Evolutionary conservation across 495 filamentous ascomycete species (phyloP), one percentile per base, ranked within the genome.

Genomic region (Penicillium cosmopolitanum): DNA sequence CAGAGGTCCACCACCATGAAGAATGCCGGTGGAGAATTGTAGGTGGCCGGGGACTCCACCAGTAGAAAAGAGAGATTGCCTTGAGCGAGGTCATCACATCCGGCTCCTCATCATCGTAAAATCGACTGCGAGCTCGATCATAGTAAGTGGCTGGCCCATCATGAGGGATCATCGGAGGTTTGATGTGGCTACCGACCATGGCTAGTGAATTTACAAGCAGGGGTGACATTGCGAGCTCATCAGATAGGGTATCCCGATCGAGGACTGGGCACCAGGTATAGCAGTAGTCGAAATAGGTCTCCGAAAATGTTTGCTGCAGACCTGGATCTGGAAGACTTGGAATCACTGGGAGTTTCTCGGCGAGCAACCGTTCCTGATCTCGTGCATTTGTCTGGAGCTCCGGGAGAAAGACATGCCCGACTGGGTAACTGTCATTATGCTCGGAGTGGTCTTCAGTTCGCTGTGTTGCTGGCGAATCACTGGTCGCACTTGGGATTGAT

Each of bases 1-100:
- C 69, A 25, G 69, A 68, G 0, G 73, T 73, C 73, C 73, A 75
- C 73, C 73, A 75, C 73, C 73, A 75, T 12, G 73, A 73, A 2
- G 71, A 72, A 60, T 75, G 66, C 5, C 73, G 73, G 33, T 69
- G 69, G 15, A 72, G 69, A 13, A 64, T 55, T 3, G 73, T 62
- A 12, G 65, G 63, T 2, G 71, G 63, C 1, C 71, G 71, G 13
- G 73, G 73, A 15, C 70, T 72, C 73, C 73, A 75, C 73, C 73
- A 75, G 58, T 75, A 75, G 53, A 72, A 70, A 10, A 75, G 60
- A 4, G 71, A 62, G 13, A 75, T 61, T 10, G 71, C 69, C 55
- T 75, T 68, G 0, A 75, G 40, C 2, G 65, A 66, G 10, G 61
- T 61, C 36, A 72, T 51, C 0, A 70, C 65, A 57, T 67, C 60